These are phyloP conservation scores for Blastocystis sp. DNA, from an alignment of 352 stramenopile genomes.

Conservation along the genomic window DNA sequence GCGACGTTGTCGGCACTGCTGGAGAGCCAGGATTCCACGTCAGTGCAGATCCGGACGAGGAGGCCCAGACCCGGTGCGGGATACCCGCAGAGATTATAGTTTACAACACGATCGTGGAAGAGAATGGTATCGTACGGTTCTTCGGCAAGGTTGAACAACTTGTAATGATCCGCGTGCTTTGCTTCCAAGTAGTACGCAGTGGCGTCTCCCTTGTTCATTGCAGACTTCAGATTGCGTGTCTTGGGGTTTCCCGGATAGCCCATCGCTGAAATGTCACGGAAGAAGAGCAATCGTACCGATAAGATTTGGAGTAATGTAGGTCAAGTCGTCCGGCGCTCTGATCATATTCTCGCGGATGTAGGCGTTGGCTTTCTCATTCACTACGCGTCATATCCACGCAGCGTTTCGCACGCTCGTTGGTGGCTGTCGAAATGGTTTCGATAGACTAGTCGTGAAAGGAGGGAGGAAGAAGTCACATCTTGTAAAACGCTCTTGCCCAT, in stretches of 20 bases:
- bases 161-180: constrained; percentile 24
- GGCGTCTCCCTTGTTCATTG: constrained; percentile 33
- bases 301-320: constrained; percentile 48
- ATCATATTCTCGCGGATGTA: constrained; percentile 57
- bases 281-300: neutral
- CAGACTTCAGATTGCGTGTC: constrained; percentile 15
- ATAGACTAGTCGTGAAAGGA: constrained; percentile 24
- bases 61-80: constrained; percentile 35
- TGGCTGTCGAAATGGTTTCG: neutral
- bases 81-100: neutral
- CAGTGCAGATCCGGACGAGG: constrained; percentile 43
- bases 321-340: constrained; percentile 30
- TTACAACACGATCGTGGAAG: constrained; percentile 15
- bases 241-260: constrained; percentile 37
- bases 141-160: constrained; percentile 50
- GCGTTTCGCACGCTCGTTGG: constrained; percentile 5
- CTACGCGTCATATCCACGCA: neutral
- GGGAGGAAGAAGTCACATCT: neutral
- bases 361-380: constrained; percentile 43
- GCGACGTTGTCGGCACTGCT: constrained; percentile 33
- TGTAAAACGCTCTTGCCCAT: constrained; percentile 7
- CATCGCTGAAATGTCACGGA: constrained; percentile 2
- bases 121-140: constrained; percentile 34
- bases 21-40: constrained; percentile 47
- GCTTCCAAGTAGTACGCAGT: constrained; percentile 46